Conservation (phyloP, 2,329 filamentous ascomycete species). For the Colletotrichum euphorbiae region DNA sequence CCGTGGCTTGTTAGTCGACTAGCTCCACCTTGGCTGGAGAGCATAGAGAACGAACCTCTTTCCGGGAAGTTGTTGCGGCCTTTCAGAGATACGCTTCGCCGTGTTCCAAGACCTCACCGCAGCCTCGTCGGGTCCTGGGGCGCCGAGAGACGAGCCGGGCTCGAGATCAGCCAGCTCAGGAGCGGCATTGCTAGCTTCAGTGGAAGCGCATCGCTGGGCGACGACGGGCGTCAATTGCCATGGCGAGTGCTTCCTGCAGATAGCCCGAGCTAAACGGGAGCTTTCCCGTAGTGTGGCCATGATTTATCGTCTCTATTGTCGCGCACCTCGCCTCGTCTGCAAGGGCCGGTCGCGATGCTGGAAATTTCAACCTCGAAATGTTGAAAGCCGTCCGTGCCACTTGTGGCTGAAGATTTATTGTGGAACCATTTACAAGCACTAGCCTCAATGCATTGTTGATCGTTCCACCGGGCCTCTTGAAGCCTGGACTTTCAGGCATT, state of each 20-base stretch:
- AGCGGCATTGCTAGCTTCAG: slow-evolving; percentile 51
- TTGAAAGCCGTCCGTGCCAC: slow-evolving; percentile 35
- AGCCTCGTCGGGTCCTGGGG: slow-evolving; percentile 54
- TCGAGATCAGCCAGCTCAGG: slow-evolving; percentile 62
- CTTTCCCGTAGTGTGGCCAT: slow-evolving; percentile 59
- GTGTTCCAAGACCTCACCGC: slow-evolving; percentile 55
- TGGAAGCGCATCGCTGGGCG: slow-evolving; percentile 59
- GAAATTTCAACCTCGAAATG: slow-evolving; percentile 41
- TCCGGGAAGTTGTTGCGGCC: slow-evolving; percentile 57
- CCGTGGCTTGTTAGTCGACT: slow-evolving; percentile 42
- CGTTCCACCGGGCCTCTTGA: neutral
- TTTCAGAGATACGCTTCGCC: slow-evolving; percentile 50
- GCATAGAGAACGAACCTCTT: slow-evolving; percentile 54
- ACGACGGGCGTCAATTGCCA: slow-evolving; percentile 41
- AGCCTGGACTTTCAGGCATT: neutral
- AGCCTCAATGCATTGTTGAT: neutral
- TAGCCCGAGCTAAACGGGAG: slow-evolving; percentile 50
- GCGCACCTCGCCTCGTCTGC: slow-evolving; percentile 28
- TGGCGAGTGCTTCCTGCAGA: slow-evolving; percentile 47
- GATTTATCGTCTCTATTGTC: slow-evolving; percentile 38
- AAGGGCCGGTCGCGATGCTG: slow-evolving; percentile 34
- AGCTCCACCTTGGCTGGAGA: slow-evolving; percentile 39
- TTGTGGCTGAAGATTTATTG: slow-evolving; percentile 24
- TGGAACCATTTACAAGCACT: neutral
- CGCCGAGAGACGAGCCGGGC: slow-evolving; percentile 59